phyloP scores from a whole-genome alignment of 306 rosid species.

The Psophocarpus tetragonolobus region DNA sequence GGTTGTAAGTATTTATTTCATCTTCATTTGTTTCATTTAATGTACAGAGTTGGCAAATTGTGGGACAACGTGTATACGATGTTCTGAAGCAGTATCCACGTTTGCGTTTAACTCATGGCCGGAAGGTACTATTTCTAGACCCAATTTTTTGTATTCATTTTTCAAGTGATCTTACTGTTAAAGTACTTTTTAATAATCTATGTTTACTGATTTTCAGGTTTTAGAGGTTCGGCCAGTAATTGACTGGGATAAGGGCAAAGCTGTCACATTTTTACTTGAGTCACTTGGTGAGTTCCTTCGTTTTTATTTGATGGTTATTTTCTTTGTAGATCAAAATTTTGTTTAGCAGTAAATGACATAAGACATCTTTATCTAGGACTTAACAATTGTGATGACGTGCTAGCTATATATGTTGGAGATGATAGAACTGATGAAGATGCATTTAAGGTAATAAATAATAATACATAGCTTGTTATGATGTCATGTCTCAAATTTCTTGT shows the following conservation, averaged over 20 bases:
- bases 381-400: slow-evolving; percentile 64
- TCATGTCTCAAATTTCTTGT: neutral
- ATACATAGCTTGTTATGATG: neutral
- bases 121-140: slow-evolving; percentile 59
- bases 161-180: neutral
- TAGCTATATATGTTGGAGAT: slow-evolving; percentile 89
- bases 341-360: slow-evolving; percentile 34
- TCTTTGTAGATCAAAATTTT: slow-evolving; percentile 13
- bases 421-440: slow-evolving; percentile 97
- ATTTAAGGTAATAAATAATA: slow-evolving; percentile 67
- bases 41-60: slow-evolving; percentile 69
- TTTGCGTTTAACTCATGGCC: slow-evolving; percentile 76
- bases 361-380: slow-evolving; percentile 56
- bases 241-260: slow-evolving; percentile 96
- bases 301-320: neutral
- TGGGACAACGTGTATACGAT: slow-evolving; percentile 63
- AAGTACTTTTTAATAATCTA: neutral
- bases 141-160: neutral
- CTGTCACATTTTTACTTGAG: slow-evolving; percentile 86
- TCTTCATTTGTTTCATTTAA: slow-evolving; percentile 7
- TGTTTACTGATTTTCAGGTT: slow-evolving; percentile 54
- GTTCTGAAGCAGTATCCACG: slow-evolving; percentile 66
- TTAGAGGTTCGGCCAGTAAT: slow-evolving; percentile 92
- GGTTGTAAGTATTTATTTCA: neutral
- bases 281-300: slow-evolving; percentile 73